A percentile compares a stretch with the other conserved stretches of the same genome.
Evolutionary conservation across 768 basidiomycete genomes (phyloP).

Genomic region (Rossbeevera mucosa): DNA sequence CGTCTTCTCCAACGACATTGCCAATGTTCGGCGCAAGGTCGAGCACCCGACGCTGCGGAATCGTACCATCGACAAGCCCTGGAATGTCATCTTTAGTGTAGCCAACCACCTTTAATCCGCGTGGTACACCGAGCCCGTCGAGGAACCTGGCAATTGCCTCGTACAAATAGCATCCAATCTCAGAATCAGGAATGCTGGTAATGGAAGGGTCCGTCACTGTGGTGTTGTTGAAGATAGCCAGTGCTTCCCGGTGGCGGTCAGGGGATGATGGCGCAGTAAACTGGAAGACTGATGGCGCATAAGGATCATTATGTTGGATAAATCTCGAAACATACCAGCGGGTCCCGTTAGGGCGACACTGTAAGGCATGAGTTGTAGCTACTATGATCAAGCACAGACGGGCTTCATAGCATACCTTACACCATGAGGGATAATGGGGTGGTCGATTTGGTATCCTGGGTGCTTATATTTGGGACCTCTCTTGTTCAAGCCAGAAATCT

Average conservation of each 20-base stretch:
- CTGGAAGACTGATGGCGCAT: conserved; percentile 62
- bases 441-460: conserved; percentile 79
- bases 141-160: conserved; percentile 89
- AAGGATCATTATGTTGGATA: neutral
- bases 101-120: conserved; percentile 79
- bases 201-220: conserved; percentile 66
- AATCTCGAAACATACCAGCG: conserved; percentile 46
- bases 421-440: conserved; percentile 92
- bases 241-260: conserved; percentile 82
- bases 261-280: conserved; percentile 95
- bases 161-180: conserved; percentile 71
- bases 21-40: conserved; percentile 92
- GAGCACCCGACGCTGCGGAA: conserved; percentile 88
- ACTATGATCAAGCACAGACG: neutral
- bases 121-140: conserved; percentile 76
- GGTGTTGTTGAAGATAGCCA: conserved; percentile 74
- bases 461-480: conserved; percentile 89
- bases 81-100: conserved; percentile 64
- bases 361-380: conserved; percentile 6
- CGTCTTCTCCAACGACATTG: conserved; percentile 76
- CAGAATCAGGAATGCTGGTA: conserved; percentile 68
- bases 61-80: conserved; percentile 81
- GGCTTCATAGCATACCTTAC: conserved; percentile 46
- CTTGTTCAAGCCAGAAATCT: conserved; percentile 95
- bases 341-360: conserved; percentile 88